These are phyloP conservation scores for Gossypium longicalyx DNA, from an alignment of 345 rosid species.

Conservation along the genomic window DNA sequence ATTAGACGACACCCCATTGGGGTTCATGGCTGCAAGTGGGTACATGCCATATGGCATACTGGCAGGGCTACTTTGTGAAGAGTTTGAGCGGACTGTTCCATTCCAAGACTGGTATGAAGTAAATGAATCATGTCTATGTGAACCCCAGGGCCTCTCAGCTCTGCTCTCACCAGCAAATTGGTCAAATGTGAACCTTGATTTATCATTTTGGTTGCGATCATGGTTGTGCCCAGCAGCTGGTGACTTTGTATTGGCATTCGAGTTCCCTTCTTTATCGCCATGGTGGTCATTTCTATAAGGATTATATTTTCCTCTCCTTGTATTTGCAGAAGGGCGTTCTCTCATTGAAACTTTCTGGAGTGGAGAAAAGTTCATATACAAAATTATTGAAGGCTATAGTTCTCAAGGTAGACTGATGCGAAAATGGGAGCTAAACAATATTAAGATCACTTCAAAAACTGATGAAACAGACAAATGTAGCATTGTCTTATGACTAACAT, in stretches of 20 bases:
- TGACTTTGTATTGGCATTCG: constrained; percentile 58
- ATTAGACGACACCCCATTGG: constrained; percentile 52
- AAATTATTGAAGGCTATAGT: background rate
- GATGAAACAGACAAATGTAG: background rate
- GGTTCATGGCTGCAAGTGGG: constrained; percentile 53
- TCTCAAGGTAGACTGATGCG: background rate
- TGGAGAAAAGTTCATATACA: background rate
- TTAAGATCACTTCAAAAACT: background rate
- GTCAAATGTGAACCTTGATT: constrained; percentile 48
- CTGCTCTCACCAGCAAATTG: constrained; percentile 40
- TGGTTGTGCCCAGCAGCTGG: constrained; percentile 61
- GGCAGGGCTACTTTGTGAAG: constrained; percentile 47
- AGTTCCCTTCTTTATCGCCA: constrained; percentile 68
- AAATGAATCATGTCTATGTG: constrained; percentile 52
- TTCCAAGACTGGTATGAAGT: constrained; percentile 60
- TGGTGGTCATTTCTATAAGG: constrained; percentile 71
- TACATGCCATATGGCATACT: constrained; percentile 69
- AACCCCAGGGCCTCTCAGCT: constrained; percentile 62
- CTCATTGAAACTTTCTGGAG: constrained; percentile 16
- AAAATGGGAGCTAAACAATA: background rate
- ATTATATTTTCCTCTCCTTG: constrained; percentile 68
- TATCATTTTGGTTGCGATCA: constrained; percentile 56
- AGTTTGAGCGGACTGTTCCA: constrained; percentile 48
- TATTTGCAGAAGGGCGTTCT: constrained; percentile 34
- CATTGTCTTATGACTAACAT: background rate